Percentiles rank a stretch among this genome's conserved stretches.
Conservation (phyloP, 352 stramenopile species). For the Phytophthora uliginosa region DNA sequence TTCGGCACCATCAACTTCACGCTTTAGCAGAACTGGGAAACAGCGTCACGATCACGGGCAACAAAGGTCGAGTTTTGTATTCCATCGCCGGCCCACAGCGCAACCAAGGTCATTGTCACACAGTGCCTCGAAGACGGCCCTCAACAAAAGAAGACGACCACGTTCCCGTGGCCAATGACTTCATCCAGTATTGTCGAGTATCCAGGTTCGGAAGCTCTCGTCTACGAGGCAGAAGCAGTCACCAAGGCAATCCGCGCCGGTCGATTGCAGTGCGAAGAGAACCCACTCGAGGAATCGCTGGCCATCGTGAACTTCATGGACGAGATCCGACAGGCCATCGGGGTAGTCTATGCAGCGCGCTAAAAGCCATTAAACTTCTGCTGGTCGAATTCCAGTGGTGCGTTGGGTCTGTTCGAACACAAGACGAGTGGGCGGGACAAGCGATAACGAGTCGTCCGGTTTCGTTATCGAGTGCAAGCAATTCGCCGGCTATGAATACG, state of each 20-base stretch:
- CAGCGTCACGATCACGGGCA: slow-evolving; percentile 78
- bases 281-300: slow-evolving; percentile 71
- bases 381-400: slow-evolving; percentile 11
- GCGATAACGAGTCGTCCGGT: slow-evolving; percentile 1
- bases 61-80: slow-evolving; percentile 79
- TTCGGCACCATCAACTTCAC: slow-evolving; percentile 72
- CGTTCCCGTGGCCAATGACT: slow-evolving; percentile 52
- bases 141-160: slow-evolving; percentile 37
- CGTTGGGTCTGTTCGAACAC: background rate
- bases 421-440: background rate
- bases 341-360: slow-evolving; percentile 65
- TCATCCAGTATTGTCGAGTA: slow-evolving; percentile 44
- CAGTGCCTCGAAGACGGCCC: slow-evolving; percentile 43
- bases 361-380: background rate
- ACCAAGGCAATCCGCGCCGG: slow-evolving; percentile 56
- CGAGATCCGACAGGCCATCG: slow-evolving; percentile 68
- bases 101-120: slow-evolving; percentile 51
- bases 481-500: slow-evolving; percentile 7
- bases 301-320: slow-evolving; percentile 79
- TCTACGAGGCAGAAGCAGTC: slow-evolving; percentile 84
- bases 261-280: slow-evolving; percentile 60
- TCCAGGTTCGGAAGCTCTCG: slow-evolving; percentile 55
- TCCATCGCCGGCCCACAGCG: slow-evolving; percentile 58
- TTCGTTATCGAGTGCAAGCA: background rate
- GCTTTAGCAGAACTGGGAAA: slow-evolving; percentile 64